These are phyloP conservation scores for Flaveria ramosissima DNA, from an alignment of 129 eudicot genomes.

Conservation along the genomic window DNA sequence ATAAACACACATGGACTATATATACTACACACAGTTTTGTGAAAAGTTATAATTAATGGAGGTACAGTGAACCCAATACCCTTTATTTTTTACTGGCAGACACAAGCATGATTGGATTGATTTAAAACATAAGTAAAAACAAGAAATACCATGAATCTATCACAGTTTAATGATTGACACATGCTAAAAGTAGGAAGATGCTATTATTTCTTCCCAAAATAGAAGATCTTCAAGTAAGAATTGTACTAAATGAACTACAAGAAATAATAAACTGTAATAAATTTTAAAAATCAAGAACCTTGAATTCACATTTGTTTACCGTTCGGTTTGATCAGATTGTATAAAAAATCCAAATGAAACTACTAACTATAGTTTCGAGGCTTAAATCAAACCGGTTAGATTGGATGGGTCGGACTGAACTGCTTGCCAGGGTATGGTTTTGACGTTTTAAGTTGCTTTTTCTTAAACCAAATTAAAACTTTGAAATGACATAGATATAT, in stretches of 20 bases:
- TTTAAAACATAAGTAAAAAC: conserved; percentile 10
- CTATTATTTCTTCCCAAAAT: conserved; percentile 24
- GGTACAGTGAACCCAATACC: conserved; percentile 19
- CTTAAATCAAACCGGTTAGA: too few species aligned
- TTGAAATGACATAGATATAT: too few species aligned
- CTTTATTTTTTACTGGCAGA: conserved; percentile 29
- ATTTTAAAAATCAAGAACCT: conserved; percentile 30
- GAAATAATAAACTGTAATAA: conserved; percentile 10
- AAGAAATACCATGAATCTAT: conserved; percentile 21
- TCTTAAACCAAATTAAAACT: too few species aligned
- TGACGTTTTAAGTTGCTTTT: too few species aligned
- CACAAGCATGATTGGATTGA: conserved; percentile 31
- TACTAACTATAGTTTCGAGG: too few species aligned
- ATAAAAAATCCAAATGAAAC: too few species aligned
- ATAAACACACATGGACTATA: conserved; percentile 19
- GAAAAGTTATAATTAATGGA: background rate
- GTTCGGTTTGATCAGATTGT: too few species aligned
- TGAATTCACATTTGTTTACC: too few species aligned
- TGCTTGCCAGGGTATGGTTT: too few species aligned
- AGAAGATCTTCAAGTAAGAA: conserved; percentile 13
- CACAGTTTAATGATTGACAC: conserved; percentile 30
- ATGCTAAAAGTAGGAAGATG: conserved; percentile 30
- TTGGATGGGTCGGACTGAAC: too few species aligned
- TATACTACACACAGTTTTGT: background rate
- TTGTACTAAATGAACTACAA: background rate